Conservation (phyloP, 495 filamentous ascomycete species). For the Talaromyces adpressus region DNA sequence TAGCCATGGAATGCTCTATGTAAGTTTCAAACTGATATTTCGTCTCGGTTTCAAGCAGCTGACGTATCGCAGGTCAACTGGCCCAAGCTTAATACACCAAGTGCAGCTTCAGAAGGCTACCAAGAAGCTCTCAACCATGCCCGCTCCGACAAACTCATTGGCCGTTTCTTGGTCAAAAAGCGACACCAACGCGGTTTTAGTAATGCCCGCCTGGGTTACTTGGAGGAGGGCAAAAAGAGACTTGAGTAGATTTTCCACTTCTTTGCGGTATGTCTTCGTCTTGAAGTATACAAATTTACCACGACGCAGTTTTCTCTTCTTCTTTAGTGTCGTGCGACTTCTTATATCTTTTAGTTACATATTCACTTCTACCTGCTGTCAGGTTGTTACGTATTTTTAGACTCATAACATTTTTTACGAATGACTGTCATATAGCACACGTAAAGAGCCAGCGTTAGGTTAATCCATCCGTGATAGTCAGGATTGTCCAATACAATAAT, state of each 20-base stretch:
- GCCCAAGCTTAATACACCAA: slow-evolving; percentile 87
- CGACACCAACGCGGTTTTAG: slow-evolving; percentile 72
- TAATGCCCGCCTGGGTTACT: slow-evolving; percentile 66
- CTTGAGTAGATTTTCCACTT: slow-evolving; percentile 53
- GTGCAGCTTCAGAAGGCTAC: slow-evolving; percentile 79
- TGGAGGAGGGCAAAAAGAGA: slow-evolving; percentile 96
- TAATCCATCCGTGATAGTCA: too few species aligned
- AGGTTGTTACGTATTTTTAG: background rate
- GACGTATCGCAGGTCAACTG: slow-evolving; percentile 73
- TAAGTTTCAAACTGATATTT: slow-evolving; percentile 41
- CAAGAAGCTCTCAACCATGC: slow-evolving; percentile 77
- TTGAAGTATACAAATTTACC: background rate
- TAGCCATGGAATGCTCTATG: slow-evolving; percentile 83
- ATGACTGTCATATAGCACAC: background rate
- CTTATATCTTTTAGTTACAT: background rate
- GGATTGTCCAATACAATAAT: too few species aligned
- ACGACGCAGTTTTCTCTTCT: background rate
- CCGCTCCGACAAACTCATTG: slow-evolving; percentile 68
- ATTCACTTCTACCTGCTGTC: background rate
- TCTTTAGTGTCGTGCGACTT: background rate
- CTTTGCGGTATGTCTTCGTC: background rate
- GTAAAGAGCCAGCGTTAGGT: too few species aligned
- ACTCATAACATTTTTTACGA: background rate
- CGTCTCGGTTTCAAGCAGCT: slow-evolving; percentile 2
- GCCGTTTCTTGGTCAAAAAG: slow-evolving; percentile 51